These are phyloP conservation scores for Rubia occidens DNA, from an alignment of 305 asterid genomes.

Conservation along the genomic window DNA sequence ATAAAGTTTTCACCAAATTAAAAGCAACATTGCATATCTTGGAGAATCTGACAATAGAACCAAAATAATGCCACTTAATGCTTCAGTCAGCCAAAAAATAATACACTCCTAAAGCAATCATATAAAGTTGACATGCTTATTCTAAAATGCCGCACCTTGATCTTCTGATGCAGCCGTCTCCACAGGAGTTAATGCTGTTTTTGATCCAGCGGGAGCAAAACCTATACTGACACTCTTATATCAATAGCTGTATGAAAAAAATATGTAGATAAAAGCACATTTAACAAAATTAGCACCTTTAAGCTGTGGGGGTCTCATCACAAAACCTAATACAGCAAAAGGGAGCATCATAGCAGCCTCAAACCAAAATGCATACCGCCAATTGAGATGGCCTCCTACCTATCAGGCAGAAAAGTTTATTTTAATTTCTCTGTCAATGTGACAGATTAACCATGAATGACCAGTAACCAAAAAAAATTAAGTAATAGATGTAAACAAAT, in stretches of 20 bases:
- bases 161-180: constrained; percentile 36
- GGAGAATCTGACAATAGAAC: neutral
- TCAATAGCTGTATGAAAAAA: constrained; percentile 17
- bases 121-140: neutral
- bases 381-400: constrained; percentile 51
- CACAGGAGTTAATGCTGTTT: constrained; percentile 34
- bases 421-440: neutral
- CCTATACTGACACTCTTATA: constrained; percentile 42
- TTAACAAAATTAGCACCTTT: constrained; percentile 49
- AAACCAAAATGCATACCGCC: constrained; percentile 91
- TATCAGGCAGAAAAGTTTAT: constrained; percentile 20
- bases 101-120: neutral
- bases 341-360: constrained; percentile 94
- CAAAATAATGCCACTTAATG: neutral
- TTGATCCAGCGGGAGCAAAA: constrained; percentile 44
- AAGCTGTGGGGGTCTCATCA: constrained; percentile 80
- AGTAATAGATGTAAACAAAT: neutral
- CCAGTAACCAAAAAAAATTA: too few relatives aligned
- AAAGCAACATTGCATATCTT: neutral
- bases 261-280: constrained; percentile 16
- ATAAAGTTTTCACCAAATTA: neutral
- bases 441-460: neutral
- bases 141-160: constrained; percentile 38
- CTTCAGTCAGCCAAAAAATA: too few relatives aligned
- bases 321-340: constrained; percentile 79